Evolutionary conservation across 495 filamentous ascomycete genomes (phyloP), one percentile per base, ranked within the genome.

Genomic region (Penicillium longicatenatum): DNA sequence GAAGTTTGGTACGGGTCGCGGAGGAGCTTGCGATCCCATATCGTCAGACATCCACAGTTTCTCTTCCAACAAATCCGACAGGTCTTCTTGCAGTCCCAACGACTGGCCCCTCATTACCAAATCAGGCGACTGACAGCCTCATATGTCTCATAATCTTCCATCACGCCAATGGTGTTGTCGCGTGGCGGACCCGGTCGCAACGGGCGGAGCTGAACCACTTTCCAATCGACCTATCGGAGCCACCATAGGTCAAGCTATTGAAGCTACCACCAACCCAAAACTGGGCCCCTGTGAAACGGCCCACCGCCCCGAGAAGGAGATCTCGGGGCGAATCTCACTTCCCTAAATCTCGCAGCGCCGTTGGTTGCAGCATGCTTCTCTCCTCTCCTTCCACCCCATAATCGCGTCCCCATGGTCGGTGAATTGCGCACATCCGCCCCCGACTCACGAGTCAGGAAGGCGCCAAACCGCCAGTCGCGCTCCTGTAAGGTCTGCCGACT

Each of bases 401-500:
- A 52, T 44, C 54, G 43, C 49, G 29, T 57, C 57, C 51, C 58
- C 58, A 72, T 71, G 62, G 50, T 60, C 49, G 58, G 60, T 61
- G 62, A 70, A 53, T 59, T 59, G 51, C 63, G 47, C 53, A 59
- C 59, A 60, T 29, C 66, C 55, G 64, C 58, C 52, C 57, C 66
- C 57, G 65, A 71, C 52, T 57, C 50, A 31, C 56, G 56, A 55
- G 58, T 55, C 60, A 63, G 52, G 62, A 69, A 62, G 55, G 55
- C 61, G 43, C 47, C 63, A 7, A 72, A 57, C 43, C 72, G 76
- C 43, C 76, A 77, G 62, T 74, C 70, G 46, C 73, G 73, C 21
- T 77, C 76, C 59, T 79, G 76, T 56, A 76, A 71, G 55, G 75
- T 79, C 56, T 79, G 76, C 49, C 70, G 76, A 48, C 54, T 67